These are phyloP conservation scores for Paecilomyces variotii DNA, from an alignment of 2,329 filamentous ascomycete genomes.

Conservation along the genomic window DNA sequence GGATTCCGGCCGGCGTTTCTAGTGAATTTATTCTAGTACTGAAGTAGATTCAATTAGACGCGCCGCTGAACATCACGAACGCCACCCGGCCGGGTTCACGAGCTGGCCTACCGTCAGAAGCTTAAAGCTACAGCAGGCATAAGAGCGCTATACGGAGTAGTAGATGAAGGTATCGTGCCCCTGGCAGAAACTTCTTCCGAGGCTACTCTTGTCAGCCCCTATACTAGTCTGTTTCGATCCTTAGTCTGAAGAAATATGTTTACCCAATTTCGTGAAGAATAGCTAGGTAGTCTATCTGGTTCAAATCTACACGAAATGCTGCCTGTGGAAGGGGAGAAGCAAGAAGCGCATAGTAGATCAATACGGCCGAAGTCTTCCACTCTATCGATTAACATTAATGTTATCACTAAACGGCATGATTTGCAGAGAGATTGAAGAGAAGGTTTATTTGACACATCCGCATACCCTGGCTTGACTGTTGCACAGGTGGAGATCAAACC, in stretches of 20 bases:
- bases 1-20: not conserved
- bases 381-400: not conserved
- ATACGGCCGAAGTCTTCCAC: not conserved
- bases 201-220: not conserved
- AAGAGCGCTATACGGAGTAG: not conserved
- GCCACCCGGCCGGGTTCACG: not conserved
- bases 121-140: not conserved
- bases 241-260: not conserved
- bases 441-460: not conserved
- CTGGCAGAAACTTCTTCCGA: not conserved
- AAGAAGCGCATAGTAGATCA: not conserved
- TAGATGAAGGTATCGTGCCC: not conserved
- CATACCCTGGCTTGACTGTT: not conserved
- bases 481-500: not conserved
- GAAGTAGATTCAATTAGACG: not conserved
- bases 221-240: not conserved
- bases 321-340: not conserved
- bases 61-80: not conserved
- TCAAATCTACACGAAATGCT: not conserved
- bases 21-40: not conserved
- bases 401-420: not conserved
- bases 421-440: not conserved
- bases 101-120: not conserved
- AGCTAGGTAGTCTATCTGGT: too few species aligned
- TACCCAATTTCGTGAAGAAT: not conserved